Evolutionary conservation across 495 filamentous ascomycete species (phyloP), one percentile per base, ranked within the genome.

Genomic region (Penicillium canariense): DNA sequence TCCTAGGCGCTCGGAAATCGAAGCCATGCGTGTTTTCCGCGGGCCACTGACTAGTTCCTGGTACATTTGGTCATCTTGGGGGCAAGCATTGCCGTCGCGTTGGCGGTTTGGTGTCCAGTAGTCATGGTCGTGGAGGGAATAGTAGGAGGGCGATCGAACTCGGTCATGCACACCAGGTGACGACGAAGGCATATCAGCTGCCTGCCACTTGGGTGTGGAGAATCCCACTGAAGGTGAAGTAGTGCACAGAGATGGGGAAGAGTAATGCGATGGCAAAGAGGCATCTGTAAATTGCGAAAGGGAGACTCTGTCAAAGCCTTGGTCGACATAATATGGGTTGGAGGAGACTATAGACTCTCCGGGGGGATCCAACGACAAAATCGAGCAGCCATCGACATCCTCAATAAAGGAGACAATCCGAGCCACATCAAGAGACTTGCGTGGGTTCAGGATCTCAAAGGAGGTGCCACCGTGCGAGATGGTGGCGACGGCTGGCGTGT

Each of bases 401-500:
- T 77, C 74, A 22, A 75, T 71, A 46, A 67, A 75, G 3, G 74
- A 76, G 25, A 75, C 71, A 31, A 77, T 75, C 11, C 71, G 66
- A 4, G 71, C 61, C 11, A 72, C 54, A 50, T 72, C 65, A 12
- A 76, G 56, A 7, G 74, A 77, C 48, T 70, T 69, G 47, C 70
- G 71, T 22, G 75, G 75, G 28, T 78, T 78, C 15, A 78, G 40
- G 27, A 78, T 78, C 39, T 78, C 73, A 45, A 78, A 78, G 20
- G 66, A 68, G n/a, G 73, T 60, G 12, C 75, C 75, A 23, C 73
- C 65, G 54, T 74, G 68, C 25, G 68, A 64, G 53, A 78, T 52
- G 53, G 70, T 77, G 35, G 68, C 53, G 11, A 61, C 62, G 42
- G 65, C 52, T 54, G 56, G 56, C 23, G 64, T 60, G 38, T 38